Evolutionary conservation across 345 rosid species (phyloP).

Genomic region (Populus nigra): DNA sequence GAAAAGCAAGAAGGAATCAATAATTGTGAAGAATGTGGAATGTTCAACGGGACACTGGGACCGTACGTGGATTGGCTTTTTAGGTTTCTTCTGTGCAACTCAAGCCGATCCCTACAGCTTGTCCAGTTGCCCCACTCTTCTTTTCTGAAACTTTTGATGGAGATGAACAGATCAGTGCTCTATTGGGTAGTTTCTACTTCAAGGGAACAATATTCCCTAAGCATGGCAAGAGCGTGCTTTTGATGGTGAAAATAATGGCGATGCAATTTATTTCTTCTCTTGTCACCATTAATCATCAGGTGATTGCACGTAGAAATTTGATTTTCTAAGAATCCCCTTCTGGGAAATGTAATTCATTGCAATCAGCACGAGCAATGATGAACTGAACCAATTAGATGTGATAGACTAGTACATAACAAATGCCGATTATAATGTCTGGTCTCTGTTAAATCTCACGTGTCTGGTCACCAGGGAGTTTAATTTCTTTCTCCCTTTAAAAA

Average conservation of each 20-base stretch:
- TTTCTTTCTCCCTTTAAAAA: background rate
- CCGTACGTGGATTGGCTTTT: background rate
- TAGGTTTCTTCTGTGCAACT: constrained; percentile 14
- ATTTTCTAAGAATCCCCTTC: background rate
- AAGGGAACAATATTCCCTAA: constrained; percentile 6
- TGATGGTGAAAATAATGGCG: background rate
- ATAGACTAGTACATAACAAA: background rate
- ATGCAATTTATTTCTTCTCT: background rate
- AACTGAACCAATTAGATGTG: background rate
- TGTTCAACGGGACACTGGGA: background rate
- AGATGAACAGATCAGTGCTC: background rate
- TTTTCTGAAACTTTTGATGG: background rate
- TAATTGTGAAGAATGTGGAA: constrained; percentile 8
- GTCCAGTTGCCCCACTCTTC: constrained; percentile 4
- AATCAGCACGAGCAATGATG: background rate
- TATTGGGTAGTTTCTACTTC: constrained; percentile 25
- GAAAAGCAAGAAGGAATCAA: background rate
- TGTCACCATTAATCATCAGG: background rate
- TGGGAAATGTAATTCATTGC: background rate
- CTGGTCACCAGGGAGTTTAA: too few species aligned
- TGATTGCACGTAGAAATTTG: background rate
- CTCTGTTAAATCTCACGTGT: too few species aligned
- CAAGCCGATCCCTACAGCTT: background rate
- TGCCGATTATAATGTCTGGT: background rate
- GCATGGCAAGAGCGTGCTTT: background rate